A percentile compares a stretch with the other conserved stretches of the same genome.
These are phyloP conservation scores for Xylaria intraflava DNA, from an alignment of 495 filamentous ascomycete species.

Conservation along the genomic window DNA sequence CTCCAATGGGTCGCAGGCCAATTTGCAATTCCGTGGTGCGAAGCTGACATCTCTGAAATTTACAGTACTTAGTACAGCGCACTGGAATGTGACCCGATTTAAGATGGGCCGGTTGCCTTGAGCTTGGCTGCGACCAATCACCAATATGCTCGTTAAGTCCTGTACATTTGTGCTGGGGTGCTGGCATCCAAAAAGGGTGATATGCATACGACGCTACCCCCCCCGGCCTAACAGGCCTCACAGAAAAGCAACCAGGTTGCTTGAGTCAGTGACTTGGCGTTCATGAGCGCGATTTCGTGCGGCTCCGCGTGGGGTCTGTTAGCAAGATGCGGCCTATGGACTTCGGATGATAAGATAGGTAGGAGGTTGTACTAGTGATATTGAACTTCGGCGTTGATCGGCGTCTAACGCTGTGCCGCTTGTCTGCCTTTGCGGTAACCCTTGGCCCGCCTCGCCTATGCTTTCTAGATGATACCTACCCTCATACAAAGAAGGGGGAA, in stretches of 20 bases:
- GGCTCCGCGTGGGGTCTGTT: slow-evolving; percentile 7
- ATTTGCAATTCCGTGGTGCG: background rate
- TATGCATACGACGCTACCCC: background rate
- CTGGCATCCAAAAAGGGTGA: background rate
- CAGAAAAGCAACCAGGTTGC: background rate
- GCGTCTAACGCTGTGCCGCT: slow-evolving; percentile 5
- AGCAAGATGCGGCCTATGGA: background rate
- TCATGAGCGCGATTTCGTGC: background rate
- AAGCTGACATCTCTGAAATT: slow-evolving; percentile 7
- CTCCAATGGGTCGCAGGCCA: background rate
- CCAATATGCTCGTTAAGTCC: slow-evolving; percentile 2
- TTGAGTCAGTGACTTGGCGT: background rate
- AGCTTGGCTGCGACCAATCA: background rate
- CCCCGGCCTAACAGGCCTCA: background rate
- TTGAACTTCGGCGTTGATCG: background rate
- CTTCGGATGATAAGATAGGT: background rate
- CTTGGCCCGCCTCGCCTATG: background rate
- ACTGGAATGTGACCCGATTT: slow-evolving; percentile 2
- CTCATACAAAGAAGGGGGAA: slow-evolving; percentile 11
- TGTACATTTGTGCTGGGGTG: slow-evolving; percentile 4
- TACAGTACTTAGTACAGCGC: background rate
- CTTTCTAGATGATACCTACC: background rate
- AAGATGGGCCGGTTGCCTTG: slow-evolving; percentile 5
- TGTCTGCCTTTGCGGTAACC: background rate
- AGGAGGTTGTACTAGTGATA: slow-evolving; percentile 1